Conservation (phyloP, 1,139 yeast species). For the Debaryomyces fabryi region DNA sequence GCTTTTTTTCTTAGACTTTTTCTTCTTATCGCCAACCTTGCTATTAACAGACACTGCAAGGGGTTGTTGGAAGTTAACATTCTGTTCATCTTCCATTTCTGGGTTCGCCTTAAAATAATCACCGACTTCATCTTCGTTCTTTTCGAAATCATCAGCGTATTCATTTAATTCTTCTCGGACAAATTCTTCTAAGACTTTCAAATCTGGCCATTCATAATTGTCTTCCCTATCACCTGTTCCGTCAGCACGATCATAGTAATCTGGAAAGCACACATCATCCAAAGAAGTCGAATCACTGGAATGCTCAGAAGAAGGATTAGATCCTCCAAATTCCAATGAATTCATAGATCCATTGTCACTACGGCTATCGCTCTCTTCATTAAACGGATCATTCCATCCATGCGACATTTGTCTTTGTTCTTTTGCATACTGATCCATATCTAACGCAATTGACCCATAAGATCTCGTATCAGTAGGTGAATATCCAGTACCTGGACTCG, state of each 20-base stretch:
- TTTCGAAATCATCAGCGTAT: conserved; percentile 15
- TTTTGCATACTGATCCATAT: conserved; percentile 43
- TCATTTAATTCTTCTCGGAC: conserved; percentile 67
- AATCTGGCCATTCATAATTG: conserved; percentile 73
- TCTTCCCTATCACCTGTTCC: conserved; percentile 24
- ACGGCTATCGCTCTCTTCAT: conserved; percentile 18
- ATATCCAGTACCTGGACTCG: conserved; percentile 11
- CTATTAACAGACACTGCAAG: conserved; percentile 19
- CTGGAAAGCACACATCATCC: conserved; percentile 87
- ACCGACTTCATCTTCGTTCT: conserved; percentile 7
- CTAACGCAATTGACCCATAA: conserved; percentile 34
- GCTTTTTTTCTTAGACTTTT: neutral
- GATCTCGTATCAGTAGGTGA: conserved; percentile 17
- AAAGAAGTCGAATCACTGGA: conserved; percentile 72
- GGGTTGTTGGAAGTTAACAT: conserved; percentile 30
- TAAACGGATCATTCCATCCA: conserved; percentile 22
- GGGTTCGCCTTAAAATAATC: conserved; percentile 5
- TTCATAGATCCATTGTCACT: conserved; percentile 27
- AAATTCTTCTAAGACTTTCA: conserved; percentile 71
- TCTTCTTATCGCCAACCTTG: neutral
- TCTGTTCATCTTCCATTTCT: conserved; percentile 16
- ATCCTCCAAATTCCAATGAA: conserved; percentile 51
- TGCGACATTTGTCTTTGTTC: conserved; percentile 35
- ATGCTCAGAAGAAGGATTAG: conserved; percentile 75
- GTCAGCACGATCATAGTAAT: conserved; percentile 37